These are phyloP conservation scores for Malassezia pachydermatis DNA, from an alignment of 1,284 basidiomycete species.

Conservation along the genomic window DNA sequence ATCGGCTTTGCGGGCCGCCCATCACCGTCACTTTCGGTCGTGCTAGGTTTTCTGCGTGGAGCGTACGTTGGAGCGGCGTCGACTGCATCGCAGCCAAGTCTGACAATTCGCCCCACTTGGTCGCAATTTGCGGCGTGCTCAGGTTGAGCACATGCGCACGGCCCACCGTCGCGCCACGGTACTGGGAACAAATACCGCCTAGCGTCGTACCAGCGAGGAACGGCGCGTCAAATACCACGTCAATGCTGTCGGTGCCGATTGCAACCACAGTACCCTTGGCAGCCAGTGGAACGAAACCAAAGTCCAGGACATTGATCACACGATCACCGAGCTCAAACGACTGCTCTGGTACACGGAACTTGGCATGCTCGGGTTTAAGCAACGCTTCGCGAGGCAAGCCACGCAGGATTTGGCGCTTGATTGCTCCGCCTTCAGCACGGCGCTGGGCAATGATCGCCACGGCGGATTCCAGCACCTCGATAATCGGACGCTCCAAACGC, in stretches of 20 bases:
- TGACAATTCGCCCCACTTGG: conserved; percentile 8
- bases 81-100: not conserved
- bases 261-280: conserved; percentile 90
- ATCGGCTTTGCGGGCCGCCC: too few species aligned
- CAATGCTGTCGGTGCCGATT: conserved; percentile 67
- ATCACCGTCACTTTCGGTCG: not conserved
- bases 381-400: conserved; percentile 87
- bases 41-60: not conserved
- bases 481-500: conserved; percentile 63
- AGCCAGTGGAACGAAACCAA: conserved; percentile 77
- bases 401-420: conserved; percentile 76
- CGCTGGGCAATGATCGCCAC: conserved; percentile 58
- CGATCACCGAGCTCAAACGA: conserved; percentile 85
- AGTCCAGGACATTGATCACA: conserved; percentile 86
- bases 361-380: conserved; percentile 80
- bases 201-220: conserved; percentile 88
- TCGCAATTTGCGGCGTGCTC: conserved; percentile 37
- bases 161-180: conserved; percentile 29
- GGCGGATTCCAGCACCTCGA: conserved; percentile 54
- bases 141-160: conserved; percentile 40
- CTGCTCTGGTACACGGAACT: conserved; percentile 81
- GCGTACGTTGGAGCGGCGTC: conserved; percentile 11
- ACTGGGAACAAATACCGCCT: conserved; percentile 52
- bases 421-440: conserved; percentile 52
- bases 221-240: conserved; percentile 90